Conservation (phyloP, 805 yeast genomes). For the Metschnikowia matae region DNA sequence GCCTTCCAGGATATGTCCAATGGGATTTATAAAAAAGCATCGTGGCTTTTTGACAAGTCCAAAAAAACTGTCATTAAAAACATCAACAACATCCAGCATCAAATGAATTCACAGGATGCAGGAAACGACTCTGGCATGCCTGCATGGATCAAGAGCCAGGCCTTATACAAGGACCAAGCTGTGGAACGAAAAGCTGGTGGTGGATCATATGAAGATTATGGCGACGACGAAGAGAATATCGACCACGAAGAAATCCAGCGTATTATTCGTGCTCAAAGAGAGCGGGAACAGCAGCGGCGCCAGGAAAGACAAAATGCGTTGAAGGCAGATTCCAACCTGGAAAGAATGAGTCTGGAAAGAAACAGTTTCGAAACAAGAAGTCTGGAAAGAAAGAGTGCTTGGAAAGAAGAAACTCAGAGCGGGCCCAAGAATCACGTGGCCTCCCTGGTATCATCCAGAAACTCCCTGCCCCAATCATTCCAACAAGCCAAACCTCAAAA, state of each 20-base stretch:
- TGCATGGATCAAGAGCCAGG: constrained; percentile 70
- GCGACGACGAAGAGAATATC: constrained; percentile 46
- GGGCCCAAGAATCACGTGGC: neutral
- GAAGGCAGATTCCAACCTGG: neutral
- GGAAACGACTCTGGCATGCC: constrained; percentile 41
- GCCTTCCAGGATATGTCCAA: constrained; percentile 51
- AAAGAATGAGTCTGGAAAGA: neutral
- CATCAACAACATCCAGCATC: constrained; percentile 50
- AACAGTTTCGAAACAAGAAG: neutral
- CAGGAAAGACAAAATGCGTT: neutral
- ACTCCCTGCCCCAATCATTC: neutral
- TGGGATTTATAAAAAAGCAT: constrained; percentile 57
- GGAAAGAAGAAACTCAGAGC: neutral
- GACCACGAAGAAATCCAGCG: constrained; percentile 39
- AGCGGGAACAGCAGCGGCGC: constrained; percentile 22
- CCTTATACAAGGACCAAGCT: constrained; percentile 41
- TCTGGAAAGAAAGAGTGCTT: neutral
- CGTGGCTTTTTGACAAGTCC: constrained; percentile 54
- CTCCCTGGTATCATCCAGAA: neutral
- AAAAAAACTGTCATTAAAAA: constrained; percentile 59
- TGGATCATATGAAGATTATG: constrained; percentile 40
- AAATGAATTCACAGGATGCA: constrained; percentile 10
- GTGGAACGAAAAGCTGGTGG: constrained; percentile 30
- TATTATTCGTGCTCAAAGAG: constrained; percentile 34
- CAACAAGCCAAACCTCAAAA: no score